phyloP scores from a whole-genome alignment of 768 basidiomycete genomes.

The Nidula microcarpa region DNA sequence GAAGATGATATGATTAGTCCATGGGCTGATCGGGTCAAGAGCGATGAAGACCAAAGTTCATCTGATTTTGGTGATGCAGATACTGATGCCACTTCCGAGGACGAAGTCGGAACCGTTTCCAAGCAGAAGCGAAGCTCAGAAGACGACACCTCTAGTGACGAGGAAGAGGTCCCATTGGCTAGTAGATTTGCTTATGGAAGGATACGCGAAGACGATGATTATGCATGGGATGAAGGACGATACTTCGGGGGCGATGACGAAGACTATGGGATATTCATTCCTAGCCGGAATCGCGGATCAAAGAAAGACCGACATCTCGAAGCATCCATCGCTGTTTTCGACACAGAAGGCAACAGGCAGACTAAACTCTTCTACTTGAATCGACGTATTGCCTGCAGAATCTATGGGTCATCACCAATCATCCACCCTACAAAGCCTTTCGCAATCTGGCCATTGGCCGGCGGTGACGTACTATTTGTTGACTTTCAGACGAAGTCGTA shows the following conservation, averaged over 20 bases:
- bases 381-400: conserved; percentile 9
- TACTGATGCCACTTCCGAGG: neutral
- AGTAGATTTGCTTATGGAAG: neutral
- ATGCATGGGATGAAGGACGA: neutral
- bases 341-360: neutral
- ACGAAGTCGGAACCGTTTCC: neutral
- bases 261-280: neutral
- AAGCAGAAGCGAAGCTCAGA: neutral
- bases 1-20: conserved; percentile 3
- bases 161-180: neutral
- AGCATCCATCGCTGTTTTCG: neutral
- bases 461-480: conserved; percentile 20
- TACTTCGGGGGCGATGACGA: neutral
- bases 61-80: neutral
- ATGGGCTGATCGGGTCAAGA: neutral
- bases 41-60: neutral
- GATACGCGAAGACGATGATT: neutral
- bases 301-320: neutral
- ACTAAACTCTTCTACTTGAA: neutral
- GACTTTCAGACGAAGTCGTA: conserved; percentile 19
- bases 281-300: neutral
- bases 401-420: conserved; percentile 21
- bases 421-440: conserved; percentile 19
- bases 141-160: neutral
- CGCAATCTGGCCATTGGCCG: conserved; percentile 22